Conservation (phyloP, 192 early-diverging fungal genomes). For the Backusella tarrabulga region DNA sequence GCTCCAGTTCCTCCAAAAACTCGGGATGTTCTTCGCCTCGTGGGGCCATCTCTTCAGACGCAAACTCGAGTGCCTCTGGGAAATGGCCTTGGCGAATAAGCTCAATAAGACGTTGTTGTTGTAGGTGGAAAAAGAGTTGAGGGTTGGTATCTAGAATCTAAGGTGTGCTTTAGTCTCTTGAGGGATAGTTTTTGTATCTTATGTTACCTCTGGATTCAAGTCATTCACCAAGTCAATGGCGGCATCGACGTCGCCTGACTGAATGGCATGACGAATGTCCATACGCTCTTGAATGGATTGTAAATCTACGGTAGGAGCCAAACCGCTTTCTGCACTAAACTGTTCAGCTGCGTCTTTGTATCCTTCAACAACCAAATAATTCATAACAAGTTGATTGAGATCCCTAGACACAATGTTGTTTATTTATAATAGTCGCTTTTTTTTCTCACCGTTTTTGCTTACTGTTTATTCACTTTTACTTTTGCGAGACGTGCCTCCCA, state of each 20-base stretch:
- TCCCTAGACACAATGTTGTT: conserved; percentile 61
- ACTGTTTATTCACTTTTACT: conserved; percentile 82
- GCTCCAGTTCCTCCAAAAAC: conserved; percentile 91
- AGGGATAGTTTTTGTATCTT: background rate
- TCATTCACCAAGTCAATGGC: conserved; percentile 98
- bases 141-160: conserved; percentile 95
- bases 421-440: background rate
- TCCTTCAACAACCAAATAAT: conserved; percentile 98
- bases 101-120: conserved; percentile 97
- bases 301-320: conserved; percentile 79
- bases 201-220: conserved; percentile 89
- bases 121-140: conserved; percentile 90
- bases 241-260: conserved; percentile 84
- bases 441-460: conserved; percentile 5
- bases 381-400: conserved; percentile 98
- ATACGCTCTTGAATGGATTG: conserved; percentile 92
- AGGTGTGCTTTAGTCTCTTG: too few species aligned
- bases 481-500: conserved; percentile 84
- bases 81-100: conserved; percentile 82
- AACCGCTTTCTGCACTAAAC: conserved; percentile 85
- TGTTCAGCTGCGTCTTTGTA: conserved; percentile 99
- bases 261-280: conserved; percentile 91
- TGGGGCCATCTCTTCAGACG: conserved; percentile 96
- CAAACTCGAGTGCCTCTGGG: conserved; percentile 89
- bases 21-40: conserved; percentile 97